These are phyloP conservation scores for Suillus subluteus DNA, from an alignment of 768 basidiomycete species.

Conservation along the genomic window DNA sequence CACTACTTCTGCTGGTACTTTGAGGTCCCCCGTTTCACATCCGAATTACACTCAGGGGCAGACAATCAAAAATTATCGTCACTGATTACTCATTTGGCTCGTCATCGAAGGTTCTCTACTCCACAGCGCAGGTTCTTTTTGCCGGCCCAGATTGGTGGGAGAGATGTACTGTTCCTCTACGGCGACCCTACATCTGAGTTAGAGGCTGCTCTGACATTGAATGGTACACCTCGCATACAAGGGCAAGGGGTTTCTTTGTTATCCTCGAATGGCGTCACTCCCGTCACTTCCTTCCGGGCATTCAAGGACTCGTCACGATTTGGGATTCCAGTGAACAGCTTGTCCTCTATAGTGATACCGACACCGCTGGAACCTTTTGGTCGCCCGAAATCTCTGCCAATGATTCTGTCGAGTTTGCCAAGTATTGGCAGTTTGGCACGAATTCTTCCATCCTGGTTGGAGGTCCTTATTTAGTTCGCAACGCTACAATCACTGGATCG, in stretches of 20 bases:
- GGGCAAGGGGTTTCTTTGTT: slow-evolving; percentile 29
- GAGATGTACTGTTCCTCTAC: slow-evolving; percentile 68
- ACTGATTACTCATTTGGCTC: slow-evolving; percentile 75
- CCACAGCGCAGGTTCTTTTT: slow-evolving; percentile 75
- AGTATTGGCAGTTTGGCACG: slow-evolving; percentile 76
- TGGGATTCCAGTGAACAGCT: slow-evolving; percentile 71
- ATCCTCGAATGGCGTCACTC: slow-evolving; percentile 36
- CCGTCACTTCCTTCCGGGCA: slow-evolving; percentile 59
- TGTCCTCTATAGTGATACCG: slow-evolving; percentile 67
- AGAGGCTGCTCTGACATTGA: slow-evolving; percentile 51
- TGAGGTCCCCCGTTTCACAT: slow-evolving; percentile 57
- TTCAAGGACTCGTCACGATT: slow-evolving; percentile 60
- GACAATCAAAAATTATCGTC: slow-evolving; percentile 75
- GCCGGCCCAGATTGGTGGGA: slow-evolving; percentile 60
- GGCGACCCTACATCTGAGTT: slow-evolving; percentile 60
- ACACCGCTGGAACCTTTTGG: slow-evolving; percentile 75
- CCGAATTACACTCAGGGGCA: slow-evolving; percentile 62
- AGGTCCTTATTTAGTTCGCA: slow-evolving; percentile 67
- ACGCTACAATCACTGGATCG: slow-evolving; percentile 49
- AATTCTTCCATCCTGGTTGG: slow-evolving; percentile 69
- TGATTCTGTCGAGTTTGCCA: slow-evolving; percentile 45
- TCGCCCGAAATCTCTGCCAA: slow-evolving; percentile 61
- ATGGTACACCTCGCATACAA: slow-evolving; percentile 48
- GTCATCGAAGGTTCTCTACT: slow-evolving; percentile 58
- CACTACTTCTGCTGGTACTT: slow-evolving; percentile 54